phyloP scores from a whole-genome alignment of 2,329 filamentous ascomycete species.

The Colletotrichum gigasporum region DNA sequence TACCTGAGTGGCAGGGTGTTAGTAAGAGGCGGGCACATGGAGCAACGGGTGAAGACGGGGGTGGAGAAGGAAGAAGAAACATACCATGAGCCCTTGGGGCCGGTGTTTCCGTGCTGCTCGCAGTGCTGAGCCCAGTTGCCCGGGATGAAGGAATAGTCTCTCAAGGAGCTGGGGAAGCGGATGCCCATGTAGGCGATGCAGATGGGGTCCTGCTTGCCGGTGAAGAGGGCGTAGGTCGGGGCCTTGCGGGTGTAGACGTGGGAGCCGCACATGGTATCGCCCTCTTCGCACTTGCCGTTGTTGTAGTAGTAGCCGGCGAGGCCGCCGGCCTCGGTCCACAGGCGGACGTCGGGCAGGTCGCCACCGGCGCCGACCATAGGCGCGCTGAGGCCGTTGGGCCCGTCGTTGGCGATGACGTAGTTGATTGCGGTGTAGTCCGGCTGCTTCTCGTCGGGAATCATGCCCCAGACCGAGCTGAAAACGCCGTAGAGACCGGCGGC shows the following conservation, averaged over 20 bases:
- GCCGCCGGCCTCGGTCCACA: conserved; percentile 38
- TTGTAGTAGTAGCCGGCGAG: conserved; percentile 35
- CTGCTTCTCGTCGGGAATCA: neutral
- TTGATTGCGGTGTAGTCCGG: conserved; percentile 15
- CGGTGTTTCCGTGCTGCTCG: conserved; percentile 22
- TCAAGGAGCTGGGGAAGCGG: conserved; percentile 32
- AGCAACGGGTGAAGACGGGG: too few relatives aligned
- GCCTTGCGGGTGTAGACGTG: conserved; percentile 31
- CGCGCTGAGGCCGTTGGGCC: conserved; percentile 22
- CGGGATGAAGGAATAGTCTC: conserved; percentile 33
- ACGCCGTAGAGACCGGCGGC: too few relatives aligned
- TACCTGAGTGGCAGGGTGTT: conserved; percentile 35
- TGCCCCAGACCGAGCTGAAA: too few relatives aligned
- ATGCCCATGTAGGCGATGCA: conserved; percentile 36
- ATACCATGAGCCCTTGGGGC: too few relatives aligned
- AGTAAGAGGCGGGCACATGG: too few relatives aligned
- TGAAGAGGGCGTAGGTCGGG: conserved; percentile 38
- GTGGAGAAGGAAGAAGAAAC: too few relatives aligned
- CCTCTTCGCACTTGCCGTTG: conserved; percentile 33
- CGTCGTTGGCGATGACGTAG: conserved; percentile 30
- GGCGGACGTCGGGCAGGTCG: conserved; percentile 38
- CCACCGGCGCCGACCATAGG: conserved; percentile 37
- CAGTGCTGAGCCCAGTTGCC: conserved; percentile 39
- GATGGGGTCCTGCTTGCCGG: conserved; percentile 37
- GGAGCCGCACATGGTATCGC: conserved; percentile 32